These are phyloP conservation scores for Orbilia brochopaga DNA, from an alignment of 2,329 filamentous ascomycete species.

Conservation along the genomic window DNA sequence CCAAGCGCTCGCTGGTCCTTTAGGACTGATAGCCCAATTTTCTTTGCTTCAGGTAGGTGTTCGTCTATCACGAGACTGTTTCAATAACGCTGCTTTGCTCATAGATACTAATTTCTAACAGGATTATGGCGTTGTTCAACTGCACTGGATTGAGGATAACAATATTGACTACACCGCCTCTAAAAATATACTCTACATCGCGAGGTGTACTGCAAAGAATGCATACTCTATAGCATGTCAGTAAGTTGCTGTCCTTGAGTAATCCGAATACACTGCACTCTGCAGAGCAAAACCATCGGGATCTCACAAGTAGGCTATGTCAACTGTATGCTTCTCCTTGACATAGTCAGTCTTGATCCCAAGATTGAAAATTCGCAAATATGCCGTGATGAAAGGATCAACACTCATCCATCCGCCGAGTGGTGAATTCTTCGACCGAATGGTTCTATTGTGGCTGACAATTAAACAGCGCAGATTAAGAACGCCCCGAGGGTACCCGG, in stretches of 20 bases:
- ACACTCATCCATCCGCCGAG: constrained; percentile 36
- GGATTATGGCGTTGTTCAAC: constrained; percentile 96
- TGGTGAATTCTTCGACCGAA: constrained; percentile 49
- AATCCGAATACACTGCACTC: constrained; percentile 32
- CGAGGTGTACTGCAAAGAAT: constrained; percentile 81
- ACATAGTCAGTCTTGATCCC: constrained; percentile 66
- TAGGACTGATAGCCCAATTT: constrained; percentile 92
- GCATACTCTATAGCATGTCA: constrained; percentile 87
- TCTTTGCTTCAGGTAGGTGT: constrained; percentile 62
- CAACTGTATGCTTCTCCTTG: constrained; percentile 63
- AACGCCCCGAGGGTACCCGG: constrained; percentile 62
- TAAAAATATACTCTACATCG: constrained; percentile 92
- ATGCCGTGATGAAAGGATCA: constrained; percentile 42
- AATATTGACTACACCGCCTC: constrained; percentile 88
- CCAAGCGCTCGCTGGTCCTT: constrained; percentile 82
- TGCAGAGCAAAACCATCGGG: constrained; percentile 58
- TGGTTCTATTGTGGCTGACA: constrained; percentile 62
- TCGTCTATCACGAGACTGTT: constrained; percentile 4
- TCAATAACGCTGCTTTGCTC: constrained; percentile 9
- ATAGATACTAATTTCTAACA: constrained; percentile 64
- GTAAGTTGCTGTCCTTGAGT: constrained; percentile 56
- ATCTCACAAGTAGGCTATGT: constrained; percentile 66
- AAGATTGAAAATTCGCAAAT: constrained; percentile 57
- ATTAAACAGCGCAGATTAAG: constrained; percentile 55
- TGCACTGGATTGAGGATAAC: constrained; percentile 94